Percentiles rank a stretch among this genome's conserved stretches.
These are phyloP conservation scores for Leptographium galeiforme DNA, from an alignment of 2,329 filamentous ascomycete genomes.

Conservation along the genomic window DNA sequence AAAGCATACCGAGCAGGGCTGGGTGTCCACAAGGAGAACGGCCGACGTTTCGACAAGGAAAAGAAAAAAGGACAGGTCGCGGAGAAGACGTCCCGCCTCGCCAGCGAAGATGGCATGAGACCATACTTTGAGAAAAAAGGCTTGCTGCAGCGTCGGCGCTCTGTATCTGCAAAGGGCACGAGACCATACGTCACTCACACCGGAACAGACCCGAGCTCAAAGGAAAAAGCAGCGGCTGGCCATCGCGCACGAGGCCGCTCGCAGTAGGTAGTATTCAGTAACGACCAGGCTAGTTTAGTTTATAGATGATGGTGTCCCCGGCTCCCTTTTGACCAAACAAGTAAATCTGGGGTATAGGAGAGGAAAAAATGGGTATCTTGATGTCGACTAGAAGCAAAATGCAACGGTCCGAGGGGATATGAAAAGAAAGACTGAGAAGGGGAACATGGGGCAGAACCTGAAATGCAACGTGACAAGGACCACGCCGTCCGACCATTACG, in stretches of 20 bases:
- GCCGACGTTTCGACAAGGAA: no score
- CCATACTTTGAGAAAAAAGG: no score
- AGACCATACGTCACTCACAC: no score
- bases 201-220: no score
- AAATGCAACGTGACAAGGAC: neutral
- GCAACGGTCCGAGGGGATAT: conserved; percentile 4
- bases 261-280: neutral
- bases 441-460: neutral
- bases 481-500: neutral
- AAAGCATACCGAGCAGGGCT: no score
- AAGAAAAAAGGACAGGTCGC: no score
- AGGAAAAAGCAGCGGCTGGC: neutral
- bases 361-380: conserved; percentile 7
- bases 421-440: conserved; percentile 6
- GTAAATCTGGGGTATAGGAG: neutral
- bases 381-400: conserved; percentile 4
- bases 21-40: no score
- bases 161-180: no score
- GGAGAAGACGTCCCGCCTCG: no score
- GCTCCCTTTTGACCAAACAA: neutral
- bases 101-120: no score
- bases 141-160: no score
- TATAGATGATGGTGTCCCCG: neutral
- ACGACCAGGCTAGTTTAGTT: neutral
- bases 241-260: neutral